Evolutionary conservation across 2,329 filamentous ascomycete species (phyloP).

Genomic region (Diplocarpon mali): DNA sequence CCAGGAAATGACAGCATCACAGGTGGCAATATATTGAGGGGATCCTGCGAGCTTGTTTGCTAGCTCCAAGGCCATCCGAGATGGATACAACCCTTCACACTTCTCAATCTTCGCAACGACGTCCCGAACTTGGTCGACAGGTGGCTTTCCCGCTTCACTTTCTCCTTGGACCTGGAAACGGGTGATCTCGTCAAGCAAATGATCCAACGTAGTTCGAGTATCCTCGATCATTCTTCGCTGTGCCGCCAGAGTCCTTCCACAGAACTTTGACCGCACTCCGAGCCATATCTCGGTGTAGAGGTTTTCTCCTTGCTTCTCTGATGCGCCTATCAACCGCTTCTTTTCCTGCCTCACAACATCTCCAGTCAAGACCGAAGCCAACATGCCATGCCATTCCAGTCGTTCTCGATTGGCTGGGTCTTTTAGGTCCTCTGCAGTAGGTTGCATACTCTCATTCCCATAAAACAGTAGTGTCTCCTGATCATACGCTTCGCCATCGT

Average conservation of each 20-base stretch:
- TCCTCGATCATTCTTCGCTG: slow-evolving; percentile 87
- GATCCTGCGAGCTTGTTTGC: slow-evolving; percentile 71
- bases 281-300: slow-evolving; percentile 78
- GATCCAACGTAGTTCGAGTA: slow-evolving; percentile 60
- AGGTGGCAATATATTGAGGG: slow-evolving; percentile 66
- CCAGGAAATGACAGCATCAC: slow-evolving; percentile 86
- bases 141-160: slow-evolving; percentile 75
- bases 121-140: slow-evolving; percentile 80
- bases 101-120: slow-evolving; percentile 85
- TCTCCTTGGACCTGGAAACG: slow-evolving; percentile 91
- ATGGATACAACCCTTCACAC: slow-evolving; percentile 77
- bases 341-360: slow-evolving; percentile 98
- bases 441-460: slow-evolving; percentile 78
- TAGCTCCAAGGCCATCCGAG: slow-evolving; percentile 58
- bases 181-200: slow-evolving; percentile 75
- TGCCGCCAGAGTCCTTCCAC: slow-evolving; percentile 71
- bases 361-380: slow-evolving; percentile 87
- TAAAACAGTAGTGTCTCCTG: slow-evolving; percentile 90
- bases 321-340: slow-evolving; percentile 77
- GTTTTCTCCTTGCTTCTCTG: slow-evolving; percentile 46
- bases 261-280: slow-evolving; percentile 72
- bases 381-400: slow-evolving; percentile 96
- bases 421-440: slow-evolving; percentile 79
- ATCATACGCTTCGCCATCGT: slow-evolving; percentile 75
- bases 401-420: slow-evolving; percentile 81